Percentiles rank a stretch among this genome's conserved stretches.
These are phyloP conservation scores for Paraphoma chrysanthemicola DNA, from an alignment of 2,329 filamentous ascomycete species.

Conservation along the genomic window DNA sequence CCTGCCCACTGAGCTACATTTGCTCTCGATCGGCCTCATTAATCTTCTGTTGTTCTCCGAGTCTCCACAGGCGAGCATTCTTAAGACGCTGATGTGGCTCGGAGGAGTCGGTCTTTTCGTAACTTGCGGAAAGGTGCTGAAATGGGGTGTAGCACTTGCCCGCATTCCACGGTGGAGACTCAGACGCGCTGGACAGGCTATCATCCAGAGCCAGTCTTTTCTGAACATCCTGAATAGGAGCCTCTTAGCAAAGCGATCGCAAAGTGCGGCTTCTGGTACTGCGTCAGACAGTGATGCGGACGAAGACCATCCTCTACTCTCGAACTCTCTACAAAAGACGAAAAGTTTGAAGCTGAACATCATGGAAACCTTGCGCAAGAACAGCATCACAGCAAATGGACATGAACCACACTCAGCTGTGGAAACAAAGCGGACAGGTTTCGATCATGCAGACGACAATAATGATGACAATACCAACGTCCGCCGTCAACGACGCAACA, in stretches of 20 bases:
- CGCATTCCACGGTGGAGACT: slow-evolving; percentile 93
- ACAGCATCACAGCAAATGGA: slow-evolving; percentile 13
- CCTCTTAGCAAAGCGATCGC: slow-evolving; percentile 33
- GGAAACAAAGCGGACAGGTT: slow-evolving; percentile 29
- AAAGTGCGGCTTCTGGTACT: slow-evolving; percentile 21
- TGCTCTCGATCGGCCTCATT: slow-evolving; percentile 82
- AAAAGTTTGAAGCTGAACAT: slow-evolving; percentile 39
- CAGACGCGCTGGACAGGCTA: slow-evolving; percentile 60
- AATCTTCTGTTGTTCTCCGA: slow-evolving; percentile 78
- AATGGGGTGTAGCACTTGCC: slow-evolving; percentile 84
- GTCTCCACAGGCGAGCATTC: slow-evolving; percentile 61
- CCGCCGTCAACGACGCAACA: slow-evolving; percentile 41
- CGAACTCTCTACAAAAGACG: slow-evolving; percentile 29
- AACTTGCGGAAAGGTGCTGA: slow-evolving; percentile 74
- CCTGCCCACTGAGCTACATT: slow-evolving; percentile 83
- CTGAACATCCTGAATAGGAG: slow-evolving; percentile 50
- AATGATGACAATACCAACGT: slow-evolving; percentile 3
- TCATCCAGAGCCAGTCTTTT: slow-evolving; percentile 53
- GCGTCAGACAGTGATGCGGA: slow-evolving; percentile 55
- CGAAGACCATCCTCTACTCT: slow-evolving; percentile 45
- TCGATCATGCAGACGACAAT: slow-evolving; percentile 12
- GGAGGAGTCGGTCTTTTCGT: slow-evolving; percentile 79
- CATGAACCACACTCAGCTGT: slow-evolving; percentile 38
- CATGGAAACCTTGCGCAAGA: slow-evolving; percentile 26
- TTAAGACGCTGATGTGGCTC: slow-evolving; percentile 55